phyloP scores from a whole-genome alignment of 164 flowering plant species.

The Protea cynaroides region DNA sequence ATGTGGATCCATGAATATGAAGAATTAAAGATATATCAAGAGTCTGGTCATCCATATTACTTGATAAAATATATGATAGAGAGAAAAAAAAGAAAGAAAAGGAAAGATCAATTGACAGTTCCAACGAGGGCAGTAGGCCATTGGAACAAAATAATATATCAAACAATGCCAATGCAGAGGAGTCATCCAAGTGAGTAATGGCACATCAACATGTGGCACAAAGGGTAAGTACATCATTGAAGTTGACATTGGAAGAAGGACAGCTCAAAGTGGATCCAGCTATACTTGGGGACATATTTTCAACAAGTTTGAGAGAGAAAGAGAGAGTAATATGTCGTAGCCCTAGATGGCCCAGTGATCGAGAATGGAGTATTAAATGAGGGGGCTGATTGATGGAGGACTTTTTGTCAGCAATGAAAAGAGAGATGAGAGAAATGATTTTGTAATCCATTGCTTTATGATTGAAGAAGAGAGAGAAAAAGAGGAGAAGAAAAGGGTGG shows the following conservation, averaged over 20 bases:
- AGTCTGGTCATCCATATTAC: no score
- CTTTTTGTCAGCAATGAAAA: constrained; percentile 1
- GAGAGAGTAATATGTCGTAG: background rate
- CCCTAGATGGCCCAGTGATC: constrained; percentile 6
- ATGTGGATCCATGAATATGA: no score
- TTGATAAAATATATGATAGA: no score
- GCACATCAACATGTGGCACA: background rate
- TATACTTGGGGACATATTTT: background rate
- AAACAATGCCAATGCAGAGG: no score
- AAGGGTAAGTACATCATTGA: background rate
- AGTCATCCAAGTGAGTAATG: background rate
- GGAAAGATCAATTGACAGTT: no score
- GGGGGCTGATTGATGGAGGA: constrained; percentile 6
- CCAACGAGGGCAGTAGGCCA: no score
- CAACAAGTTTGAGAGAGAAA: background rate
- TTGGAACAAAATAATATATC: no score
- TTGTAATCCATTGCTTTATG: constrained; percentile 35
- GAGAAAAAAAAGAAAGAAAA: no score
- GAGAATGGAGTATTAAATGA: constrained; percentile 17
- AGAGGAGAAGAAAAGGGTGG: no score
- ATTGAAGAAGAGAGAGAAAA: constrained; percentile 16
- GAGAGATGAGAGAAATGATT: constrained; percentile 16
- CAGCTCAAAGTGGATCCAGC: constrained; percentile 3
- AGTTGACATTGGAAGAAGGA: no score
- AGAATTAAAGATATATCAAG: no score